A percentile compares a stretch with the other conserved stretches of the same genome.
Evolutionary conservation across 2,329 filamentous ascomycete species (phyloP).

Genomic region (Claviceps africana): DNA sequence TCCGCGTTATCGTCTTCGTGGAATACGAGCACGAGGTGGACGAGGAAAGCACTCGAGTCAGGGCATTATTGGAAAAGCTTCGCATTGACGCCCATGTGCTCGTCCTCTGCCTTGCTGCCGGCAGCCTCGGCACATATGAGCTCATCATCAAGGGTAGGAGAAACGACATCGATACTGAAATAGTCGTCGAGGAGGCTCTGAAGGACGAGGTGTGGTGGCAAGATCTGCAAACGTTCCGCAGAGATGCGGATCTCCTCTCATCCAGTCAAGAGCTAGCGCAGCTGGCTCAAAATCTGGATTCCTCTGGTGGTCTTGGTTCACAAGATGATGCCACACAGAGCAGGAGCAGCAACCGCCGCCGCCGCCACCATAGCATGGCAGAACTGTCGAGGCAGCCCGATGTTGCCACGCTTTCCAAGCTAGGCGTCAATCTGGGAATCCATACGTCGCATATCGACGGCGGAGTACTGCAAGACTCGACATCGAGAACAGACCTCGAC

Average conservation of each 20-base stretch:
- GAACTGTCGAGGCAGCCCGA: conserved; percentile 49
- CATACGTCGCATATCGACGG: conserved; percentile 58
- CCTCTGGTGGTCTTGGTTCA: conserved; percentile 29
- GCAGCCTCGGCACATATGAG: conserved; percentile 58
- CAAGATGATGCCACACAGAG: conserved; percentile 19
- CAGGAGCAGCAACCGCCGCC: conserved; percentile 10
- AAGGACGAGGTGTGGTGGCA: conserved; percentile 72
- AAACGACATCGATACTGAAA: conserved; percentile 39
- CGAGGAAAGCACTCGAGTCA: conserved; percentile 60
- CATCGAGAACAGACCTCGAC: conserved; percentile 17
- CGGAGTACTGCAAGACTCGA: conserved; percentile 37
- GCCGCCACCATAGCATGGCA: conserved; percentile 32
- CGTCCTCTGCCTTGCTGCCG: conserved; percentile 71
- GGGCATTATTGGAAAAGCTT: conserved; percentile 62
- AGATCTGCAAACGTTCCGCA: conserved; percentile 47
- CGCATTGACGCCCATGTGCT: conserved; percentile 66
- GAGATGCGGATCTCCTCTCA: conserved; percentile 23
- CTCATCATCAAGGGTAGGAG: conserved; percentile 59
- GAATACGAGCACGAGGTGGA: conserved; percentile 76
- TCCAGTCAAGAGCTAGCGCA: conserved; percentile 30
- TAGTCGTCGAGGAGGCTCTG: conserved; percentile 51
- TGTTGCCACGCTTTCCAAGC: conserved; percentile 33
- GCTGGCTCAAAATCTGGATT: conserved; percentile 29
- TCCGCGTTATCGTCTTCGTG: conserved; percentile 76
- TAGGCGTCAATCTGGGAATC: conserved; percentile 59